phyloP scores from a whole-genome alignment of 805 yeast species.

The Candida methanosorbosa region DNA sequence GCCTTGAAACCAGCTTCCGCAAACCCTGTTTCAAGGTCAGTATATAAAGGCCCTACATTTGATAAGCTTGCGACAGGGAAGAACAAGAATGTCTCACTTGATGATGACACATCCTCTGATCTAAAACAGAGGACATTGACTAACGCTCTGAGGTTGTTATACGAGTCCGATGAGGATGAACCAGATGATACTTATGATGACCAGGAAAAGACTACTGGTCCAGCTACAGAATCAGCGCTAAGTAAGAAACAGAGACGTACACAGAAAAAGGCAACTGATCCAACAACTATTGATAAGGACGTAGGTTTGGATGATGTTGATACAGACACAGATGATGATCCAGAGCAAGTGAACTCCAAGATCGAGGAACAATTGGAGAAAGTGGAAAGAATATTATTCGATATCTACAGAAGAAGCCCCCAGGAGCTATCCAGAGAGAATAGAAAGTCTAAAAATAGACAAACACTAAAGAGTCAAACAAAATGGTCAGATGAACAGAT shows the following conservation, averaged over 20 bases:
- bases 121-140: slow-evolving; percentile 49
- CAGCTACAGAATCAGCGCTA: slow-evolving; percentile 4
- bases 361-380: slow-evolving; percentile 26
- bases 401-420: slow-evolving; percentile 42
- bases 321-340: slow-evolving; percentile 13
- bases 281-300: slow-evolving; percentile 1
- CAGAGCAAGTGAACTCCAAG: slow-evolving; percentile 6
- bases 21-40: background rate
- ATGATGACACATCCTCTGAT: slow-evolving; percentile 17
- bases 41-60: slow-evolving; percentile 17
- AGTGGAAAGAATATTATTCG: slow-evolving; percentile 50
- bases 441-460: slow-evolving; percentile 41
- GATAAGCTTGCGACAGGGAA: slow-evolving; percentile 25
- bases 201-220: slow-evolving; percentile 31
- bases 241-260: background rate
- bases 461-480: slow-evolving; percentile 40
- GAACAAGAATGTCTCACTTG: slow-evolving; percentile 2
- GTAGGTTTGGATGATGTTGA: slow-evolving; percentile 23
- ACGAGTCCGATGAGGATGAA: slow-evolving; percentile 77
- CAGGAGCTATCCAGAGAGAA: slow-evolving; percentile 35
- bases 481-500: slow-evolving; percentile 85
- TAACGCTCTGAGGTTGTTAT: slow-evolving; percentile 49
- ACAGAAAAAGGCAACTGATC: background rate
- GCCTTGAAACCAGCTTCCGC: background rate
- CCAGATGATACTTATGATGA: slow-evolving; percentile 73